Evolutionary conservation across 1,139 yeast species (phyloP).

Genomic region (Saccharomyces hybrid): DNA sequence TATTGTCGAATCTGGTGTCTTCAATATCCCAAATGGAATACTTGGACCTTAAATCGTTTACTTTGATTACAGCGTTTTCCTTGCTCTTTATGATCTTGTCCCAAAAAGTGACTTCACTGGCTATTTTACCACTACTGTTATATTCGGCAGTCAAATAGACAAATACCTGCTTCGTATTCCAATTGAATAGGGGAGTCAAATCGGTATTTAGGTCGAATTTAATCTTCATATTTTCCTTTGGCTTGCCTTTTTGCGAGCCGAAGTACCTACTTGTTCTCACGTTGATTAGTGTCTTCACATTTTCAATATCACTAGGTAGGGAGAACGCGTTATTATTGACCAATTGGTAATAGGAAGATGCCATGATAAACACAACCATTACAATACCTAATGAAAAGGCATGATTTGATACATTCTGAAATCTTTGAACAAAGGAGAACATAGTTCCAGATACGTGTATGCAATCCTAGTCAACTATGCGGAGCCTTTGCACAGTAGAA

Average conservation of each 20-base stretch:
- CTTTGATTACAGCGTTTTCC: slow-evolving; percentile 49
- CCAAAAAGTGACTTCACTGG: slow-evolving; percentile 80
- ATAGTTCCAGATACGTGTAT: slow-evolving; percentile 17
- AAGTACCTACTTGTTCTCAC: slow-evolving; percentile 60
- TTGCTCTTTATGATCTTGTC: slow-evolving; percentile 62
- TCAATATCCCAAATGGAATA: slow-evolving; percentile 88
- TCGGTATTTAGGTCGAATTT: slow-evolving; percentile 66
- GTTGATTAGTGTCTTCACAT: slow-evolving; percentile 36
- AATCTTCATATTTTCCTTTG: slow-evolving; percentile 73
- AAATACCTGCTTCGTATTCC: slow-evolving; percentile 95
- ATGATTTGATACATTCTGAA: slow-evolving; percentile 50
- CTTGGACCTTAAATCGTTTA: slow-evolving; percentile 53
- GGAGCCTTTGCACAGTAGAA: not conserved
- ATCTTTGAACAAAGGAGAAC: slow-evolving; percentile 40
- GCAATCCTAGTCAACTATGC: not conserved
- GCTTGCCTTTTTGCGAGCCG: slow-evolving; percentile 61
- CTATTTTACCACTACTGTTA: slow-evolving; percentile 32
- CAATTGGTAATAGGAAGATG: slow-evolving; percentile 46
- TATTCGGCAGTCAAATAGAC: slow-evolving; percentile 86
- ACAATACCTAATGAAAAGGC: slow-evolving; percentile 47
- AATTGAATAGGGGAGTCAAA: slow-evolving; percentile 71
- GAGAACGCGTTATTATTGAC: slow-evolving; percentile 39
- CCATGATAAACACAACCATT: slow-evolving; percentile 40
- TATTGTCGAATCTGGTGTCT: slow-evolving; percentile 49
- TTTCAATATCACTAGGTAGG: slow-evolving; percentile 36